Percentiles rank a stretch among this genome's conserved stretches.
These are phyloP conservation scores for Citrus sinensis DNA, from an alignment of 345 rosid genomes.

Conservation along the genomic window DVS_A1.0 CM039167.1:2085001-2085500, in stretches of 20 bases:
- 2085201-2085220: constrained; percentile 26
- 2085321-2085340: constrained; percentile 32
- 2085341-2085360: constrained; percentile 32
- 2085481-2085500: constrained; percentile 26
- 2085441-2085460: constrained; percentile 27
- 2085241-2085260: constrained; percentile 36
- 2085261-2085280: constrained; percentile 34
- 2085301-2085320: constrained; percentile 33
- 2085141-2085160: constrained; percentile 37
- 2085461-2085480: constrained; percentile 28
- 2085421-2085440: constrained; percentile 21
- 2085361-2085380: constrained; percentile 40
- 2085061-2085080: constrained; percentile 1
- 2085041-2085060: constrained; percentile 4
- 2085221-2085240: constrained; percentile 33
- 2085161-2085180: constrained; percentile 29
- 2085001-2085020: constrained; percentile 27
- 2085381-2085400: constrained; percentile 36
- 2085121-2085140: constrained; percentile 24
- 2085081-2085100: constrained; percentile 25
- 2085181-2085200: constrained; percentile 33
- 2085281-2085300: constrained; percentile 28
- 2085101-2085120: constrained; percentile 7
- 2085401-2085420: constrained; percentile 29
- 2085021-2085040: constrained; percentile 18